These are phyloP conservation scores for Lasiosphaeria miniovina DNA, from an alignment of 495 filamentous ascomycete genomes.

Conservation along the genomic window DNA sequence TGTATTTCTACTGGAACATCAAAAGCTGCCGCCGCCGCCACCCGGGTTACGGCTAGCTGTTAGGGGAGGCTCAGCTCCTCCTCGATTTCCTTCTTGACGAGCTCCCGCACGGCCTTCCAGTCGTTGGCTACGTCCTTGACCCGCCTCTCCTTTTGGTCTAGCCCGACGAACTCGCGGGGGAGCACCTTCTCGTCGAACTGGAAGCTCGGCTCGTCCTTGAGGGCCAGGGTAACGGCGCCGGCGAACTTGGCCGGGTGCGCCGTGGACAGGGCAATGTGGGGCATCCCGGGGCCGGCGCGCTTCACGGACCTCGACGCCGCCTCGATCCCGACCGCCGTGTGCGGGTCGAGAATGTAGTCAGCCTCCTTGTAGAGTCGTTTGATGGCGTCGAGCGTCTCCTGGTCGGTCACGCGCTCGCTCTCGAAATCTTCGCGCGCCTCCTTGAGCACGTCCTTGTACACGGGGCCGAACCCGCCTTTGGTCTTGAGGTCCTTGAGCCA, in stretches of 20 bases:
- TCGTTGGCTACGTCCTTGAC: conserved; percentile 53
- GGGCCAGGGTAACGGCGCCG: conserved; percentile 69
- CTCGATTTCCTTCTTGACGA: conserved; percentile 54
- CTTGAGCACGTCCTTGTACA: conserved; percentile 63
- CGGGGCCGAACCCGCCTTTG: conserved; percentile 71
- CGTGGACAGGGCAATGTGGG: conserved; percentile 80
- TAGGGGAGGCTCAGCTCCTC: conserved; percentile 39
- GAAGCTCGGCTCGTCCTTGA: conserved; percentile 64
- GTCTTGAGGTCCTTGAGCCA: conserved; percentile 78
- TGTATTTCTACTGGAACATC: too few species aligned
- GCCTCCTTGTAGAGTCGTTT: conserved; percentile 57
- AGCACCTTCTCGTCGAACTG: conserved; percentile 68
- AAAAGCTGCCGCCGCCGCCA: too few species aligned
- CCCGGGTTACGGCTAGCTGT: neutral
- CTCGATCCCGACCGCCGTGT: conserved; percentile 80
- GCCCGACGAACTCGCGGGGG: conserved; percentile 71
- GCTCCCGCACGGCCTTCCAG: conserved; percentile 50
- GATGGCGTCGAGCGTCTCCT: conserved; percentile 74
- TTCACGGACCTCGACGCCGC: conserved; percentile 65
- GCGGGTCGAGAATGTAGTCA: conserved; percentile 85
- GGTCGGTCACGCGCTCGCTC: conserved; percentile 77
- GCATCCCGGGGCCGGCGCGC: conserved; percentile 38
- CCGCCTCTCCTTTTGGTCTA: conserved; percentile 63
- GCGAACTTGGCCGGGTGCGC: conserved; percentile 94
- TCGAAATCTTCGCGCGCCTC: conserved; percentile 67